These are phyloP conservation scores for Ilyonectria destructans DNA, from an alignment of 2,329 filamentous ascomycete genomes.

Conservation along the genomic window DNA sequence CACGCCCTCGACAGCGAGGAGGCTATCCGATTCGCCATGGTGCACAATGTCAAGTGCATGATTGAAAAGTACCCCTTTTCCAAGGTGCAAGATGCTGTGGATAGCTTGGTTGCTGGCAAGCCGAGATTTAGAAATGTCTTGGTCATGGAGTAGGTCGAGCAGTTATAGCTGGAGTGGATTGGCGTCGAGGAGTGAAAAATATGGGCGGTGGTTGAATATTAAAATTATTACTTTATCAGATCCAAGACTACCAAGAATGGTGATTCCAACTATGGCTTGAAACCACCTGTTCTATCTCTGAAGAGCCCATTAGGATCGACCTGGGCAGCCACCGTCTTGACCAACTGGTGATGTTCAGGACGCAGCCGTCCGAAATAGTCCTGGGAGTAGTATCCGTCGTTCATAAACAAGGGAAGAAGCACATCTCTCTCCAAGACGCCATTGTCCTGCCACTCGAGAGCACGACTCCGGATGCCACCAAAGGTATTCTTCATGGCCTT, in stretches of 20 bases:
- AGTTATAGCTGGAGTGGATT: too few species aligned
- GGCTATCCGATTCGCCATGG: constrained; percentile 76
- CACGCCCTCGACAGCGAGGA: constrained; percentile 76
- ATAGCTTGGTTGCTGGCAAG: constrained; percentile 59
- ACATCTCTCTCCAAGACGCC: constrained; percentile 53
- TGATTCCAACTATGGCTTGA: constrained; percentile 51
- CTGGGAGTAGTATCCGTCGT: constrained; percentile 60
- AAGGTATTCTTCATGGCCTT: constrained; percentile 37
- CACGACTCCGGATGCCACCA: constrained; percentile 11
- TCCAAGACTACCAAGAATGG: neutral
- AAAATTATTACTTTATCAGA: neutral
- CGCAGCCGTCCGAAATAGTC: constrained; percentile 61
- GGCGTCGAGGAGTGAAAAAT: neutral
- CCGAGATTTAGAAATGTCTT: constrained; percentile 64
- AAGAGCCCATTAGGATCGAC: constrained; percentile 60
- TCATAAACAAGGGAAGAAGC: constrained; percentile 62
- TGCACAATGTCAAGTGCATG: constrained; percentile 76
- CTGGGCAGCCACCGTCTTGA: constrained; percentile 51
- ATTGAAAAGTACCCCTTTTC: constrained; percentile 76
- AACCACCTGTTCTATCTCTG: constrained; percentile 58
- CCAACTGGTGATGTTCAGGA: constrained; percentile 54
- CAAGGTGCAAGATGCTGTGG: constrained; percentile 63
- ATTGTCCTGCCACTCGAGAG: constrained; percentile 48
- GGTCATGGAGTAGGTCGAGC: constrained; percentile 54
- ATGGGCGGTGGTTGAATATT: neutral